Base-by-base conservation (phyloP, 1,284 basidiomycete genomes). In the Megacollybia platyphylla region DNA sequence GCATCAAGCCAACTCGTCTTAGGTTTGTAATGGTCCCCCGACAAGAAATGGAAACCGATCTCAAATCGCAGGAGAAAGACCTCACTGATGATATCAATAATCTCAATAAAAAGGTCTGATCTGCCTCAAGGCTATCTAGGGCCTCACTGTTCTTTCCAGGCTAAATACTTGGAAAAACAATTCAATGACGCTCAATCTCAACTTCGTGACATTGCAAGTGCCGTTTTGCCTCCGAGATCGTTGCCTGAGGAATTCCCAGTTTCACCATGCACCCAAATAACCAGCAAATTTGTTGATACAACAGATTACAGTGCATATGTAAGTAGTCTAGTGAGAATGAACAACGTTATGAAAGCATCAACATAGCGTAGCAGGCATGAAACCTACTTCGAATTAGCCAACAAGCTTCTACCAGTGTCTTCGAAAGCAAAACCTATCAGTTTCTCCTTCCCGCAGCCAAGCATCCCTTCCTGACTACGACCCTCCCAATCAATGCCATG, bases 21-120 rank as follows among this genome's bases (percentile, higher is more conserved):
- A 93, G 89, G 87, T 93, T 93, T 59, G 76, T 93, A 71, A 76
- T 81, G 64, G 79, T 87, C n/a, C 87, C 88, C 10, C 73, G 86
- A 41, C 71, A 71, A 40, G 61, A 65, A n/a, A 85, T 94, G 77
- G 81, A 88, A 58, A 68, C 69, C 36, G 77, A 83, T 43, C 61
- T 92, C 45, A 79, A 78, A 53, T 53, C 55, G 1, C 79, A 88
- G 54, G 86, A 91, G 60, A 89, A 86, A 55, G 78, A 85, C 44
- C 58, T 94, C 18, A 64, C 76, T 0, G 88, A 92, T 41, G 90
- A 93, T 52, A 77, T 93, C 32, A 69, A 66, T 37, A 86, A 63
- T 56, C 59, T 93, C 31, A 76, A 72, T 39, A 93, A 93, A 64
- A 89, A 89, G 69, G 84, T 79, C 40, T 17, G 35, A 5, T 7